Conservation (phyloP, 106 monocot genomes). For the Dactylorhiza incarnata region DNA sequence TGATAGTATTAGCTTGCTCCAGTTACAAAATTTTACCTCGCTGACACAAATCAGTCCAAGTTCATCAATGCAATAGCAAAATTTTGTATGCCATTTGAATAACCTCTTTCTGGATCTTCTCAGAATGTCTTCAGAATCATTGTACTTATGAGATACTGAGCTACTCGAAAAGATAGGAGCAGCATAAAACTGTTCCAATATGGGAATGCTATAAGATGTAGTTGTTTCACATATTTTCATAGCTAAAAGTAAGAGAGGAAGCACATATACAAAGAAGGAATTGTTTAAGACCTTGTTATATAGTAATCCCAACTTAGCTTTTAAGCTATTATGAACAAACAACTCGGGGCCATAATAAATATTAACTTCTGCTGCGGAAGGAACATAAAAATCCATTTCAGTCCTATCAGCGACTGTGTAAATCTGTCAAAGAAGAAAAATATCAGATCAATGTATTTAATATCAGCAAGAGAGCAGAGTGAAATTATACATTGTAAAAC, state of each 20-base stretch:
- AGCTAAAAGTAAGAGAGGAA: not conserved
- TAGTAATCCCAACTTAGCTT: slow-evolving; percentile 28
- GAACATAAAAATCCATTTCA: slow-evolving; percentile 52
- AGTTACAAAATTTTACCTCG: slow-evolving; percentile 41
- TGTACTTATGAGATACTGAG: slow-evolving; percentile 19
- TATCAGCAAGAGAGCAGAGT: not conserved
- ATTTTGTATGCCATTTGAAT: slow-evolving; percentile 38
- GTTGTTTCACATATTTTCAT: not conserved
- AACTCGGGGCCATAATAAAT: slow-evolving; percentile 52
- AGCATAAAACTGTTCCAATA: slow-evolving; percentile 43
- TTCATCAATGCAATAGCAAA: slow-evolving; percentile 66
- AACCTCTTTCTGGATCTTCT: slow-evolving; percentile 36
- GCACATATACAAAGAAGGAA: not conserved
- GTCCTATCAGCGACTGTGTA: slow-evolving; percentile 60
- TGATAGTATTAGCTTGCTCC: not conserved
- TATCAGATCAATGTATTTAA: not conserved
- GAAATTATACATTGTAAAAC: not conserved
- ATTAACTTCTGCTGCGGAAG: slow-evolving; percentile 49
- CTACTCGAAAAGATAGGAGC: slow-evolving; percentile 26
- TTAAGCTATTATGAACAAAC: slow-evolving; percentile 38
- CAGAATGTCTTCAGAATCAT: slow-evolving; percentile 31
- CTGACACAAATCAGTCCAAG: slow-evolving; percentile 64
- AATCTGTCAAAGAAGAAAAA: slow-evolving; percentile 37
- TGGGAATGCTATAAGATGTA: not conserved
- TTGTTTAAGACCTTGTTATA: slow-evolving; percentile 32